Conservation (phyloP, 345 rosid species). For the Salix purpurea region DNA sequence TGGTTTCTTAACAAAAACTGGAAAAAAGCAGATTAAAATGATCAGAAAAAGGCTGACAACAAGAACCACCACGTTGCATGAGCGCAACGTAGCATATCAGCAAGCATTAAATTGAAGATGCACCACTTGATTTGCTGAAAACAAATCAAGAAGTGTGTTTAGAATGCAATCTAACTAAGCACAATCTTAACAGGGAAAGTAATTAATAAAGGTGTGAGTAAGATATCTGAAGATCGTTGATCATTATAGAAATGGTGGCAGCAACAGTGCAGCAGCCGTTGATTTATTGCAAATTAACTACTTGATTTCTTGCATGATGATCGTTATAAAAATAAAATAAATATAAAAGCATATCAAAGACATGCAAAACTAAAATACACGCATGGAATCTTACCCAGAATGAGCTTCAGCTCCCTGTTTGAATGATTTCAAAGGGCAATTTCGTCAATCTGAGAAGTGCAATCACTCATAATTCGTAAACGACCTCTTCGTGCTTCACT, state of each 20-base stretch:
- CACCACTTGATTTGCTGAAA: neutral
- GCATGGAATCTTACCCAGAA: too few relatives aligned
- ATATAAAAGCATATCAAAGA: neutral
- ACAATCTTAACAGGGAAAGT: too few relatives aligned
- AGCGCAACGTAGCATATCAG: neutral
- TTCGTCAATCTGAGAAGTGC: neutral
- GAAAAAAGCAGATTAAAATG: neutral
- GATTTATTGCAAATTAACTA: too few relatives aligned
- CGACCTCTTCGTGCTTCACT: neutral
- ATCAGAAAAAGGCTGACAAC: neutral
- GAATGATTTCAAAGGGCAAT: slow-evolving; percentile 1
- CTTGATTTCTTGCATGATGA: too few relatives aligned
- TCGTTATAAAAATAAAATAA: too few relatives aligned
- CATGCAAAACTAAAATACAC: neutral
- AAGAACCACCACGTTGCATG: neutral
- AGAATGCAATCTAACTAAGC: neutral
- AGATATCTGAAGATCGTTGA: too few relatives aligned
- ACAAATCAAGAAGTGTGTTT: neutral
- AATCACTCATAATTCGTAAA: too few relatives aligned
- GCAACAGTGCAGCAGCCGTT: too few relatives aligned
- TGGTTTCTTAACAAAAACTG: too few relatives aligned
- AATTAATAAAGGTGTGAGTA: too few relatives aligned
- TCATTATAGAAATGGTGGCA: too few relatives aligned
- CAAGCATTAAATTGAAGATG: neutral
- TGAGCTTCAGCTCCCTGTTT: neutral